phyloP scores from a whole-genome alignment of 495 filamentous ascomycete species.

The Hypoxylon crocopeplum region DNA sequence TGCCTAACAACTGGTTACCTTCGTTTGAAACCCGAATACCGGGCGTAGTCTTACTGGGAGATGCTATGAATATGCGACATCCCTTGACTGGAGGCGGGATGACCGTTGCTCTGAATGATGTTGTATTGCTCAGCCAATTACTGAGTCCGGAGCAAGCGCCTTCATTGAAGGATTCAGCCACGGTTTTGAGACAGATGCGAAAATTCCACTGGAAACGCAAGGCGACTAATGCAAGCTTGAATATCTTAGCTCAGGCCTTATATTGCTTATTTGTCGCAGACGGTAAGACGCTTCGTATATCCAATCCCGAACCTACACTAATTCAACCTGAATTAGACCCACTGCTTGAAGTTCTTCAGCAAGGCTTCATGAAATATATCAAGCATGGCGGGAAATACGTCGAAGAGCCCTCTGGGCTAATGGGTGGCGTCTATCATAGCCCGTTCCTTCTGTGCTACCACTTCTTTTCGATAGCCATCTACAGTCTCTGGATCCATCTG shows the following conservation, averaged over 20 bases:
- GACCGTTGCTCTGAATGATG: constrained; percentile 86
- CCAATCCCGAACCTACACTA: background rate
- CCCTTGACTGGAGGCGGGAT: constrained; percentile 87
- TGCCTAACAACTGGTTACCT: constrained; percentile 77
- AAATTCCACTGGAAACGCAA: background rate
- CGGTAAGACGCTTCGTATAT: background rate
- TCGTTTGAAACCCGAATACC: constrained; percentile 62
- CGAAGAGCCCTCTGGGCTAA: background rate
- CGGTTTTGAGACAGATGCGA: background rate
- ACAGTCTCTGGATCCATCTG: background rate
- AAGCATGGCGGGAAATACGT: background rate
- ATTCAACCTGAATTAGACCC: background rate
- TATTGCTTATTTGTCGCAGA: background rate
- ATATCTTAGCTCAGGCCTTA: background rate
- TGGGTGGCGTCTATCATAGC: background rate
- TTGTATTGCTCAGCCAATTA: constrained; percentile 70
- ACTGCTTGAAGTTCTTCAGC: background rate
- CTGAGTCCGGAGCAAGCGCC: constrained; percentile 70
- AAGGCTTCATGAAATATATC: constrained; percentile 4
- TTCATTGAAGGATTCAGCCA: constrained; percentile 53
- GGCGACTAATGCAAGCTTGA: background rate
- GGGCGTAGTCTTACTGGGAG: constrained; percentile 72
- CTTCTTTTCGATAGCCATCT: background rate
- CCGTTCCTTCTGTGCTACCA: background rate
- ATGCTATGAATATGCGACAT: constrained; percentile 90